Evolutionary conservation across 345 rosid genomes (phyloP), one percentile per base, ranked within the genome.

Genomic region (Dimocarpus longan): DNA sequence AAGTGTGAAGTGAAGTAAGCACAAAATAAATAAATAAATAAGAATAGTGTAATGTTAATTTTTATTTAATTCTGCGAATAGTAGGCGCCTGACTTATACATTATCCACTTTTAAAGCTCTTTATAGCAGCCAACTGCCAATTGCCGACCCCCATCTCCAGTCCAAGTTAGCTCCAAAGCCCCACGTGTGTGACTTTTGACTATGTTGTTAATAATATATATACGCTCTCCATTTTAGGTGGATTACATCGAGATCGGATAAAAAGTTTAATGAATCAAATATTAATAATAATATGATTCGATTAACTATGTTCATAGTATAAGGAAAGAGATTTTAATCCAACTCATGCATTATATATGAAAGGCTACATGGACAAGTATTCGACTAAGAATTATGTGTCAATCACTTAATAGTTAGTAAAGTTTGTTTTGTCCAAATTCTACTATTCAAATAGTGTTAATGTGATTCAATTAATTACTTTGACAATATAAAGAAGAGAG

Each of bases 1-100:
- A 52, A 64, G 78, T 75, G 78, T 6, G 59, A 26, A 43, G 69
- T 74, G 70, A 75, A 22, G 60, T 16, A 39, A 73, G n/a, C 76
- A 32, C 37, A 32, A 32, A 32, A 32, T 32, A 32, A 32, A 32
- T 32, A 32, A 32, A 32, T 32, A 32, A 32, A 32, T 32, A 32
- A 32, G n/a, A 32, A 73, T 32, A 5, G 4, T 42, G 10, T 42
- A 2, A 69, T 10, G 24, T 43, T 7, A 4, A 19, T 18, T 19
- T 19, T 68, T 16, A n/a, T 4, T 8, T 7, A 26, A 26, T 26
- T 26, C 0, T n/a, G 54, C n/a, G 10, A 13, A 37, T 28, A 16
- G 70, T 28, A 52, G 78, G 70, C 78, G 78, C 70, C 78, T 75
- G 78, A 64, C 62, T 15, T 3, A 12, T 50, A 28, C 10, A 46